Evolutionary conservation across 2,329 filamentous ascomycete genomes (phyloP).

Genomic region (Xylaria sp.): DNA sequence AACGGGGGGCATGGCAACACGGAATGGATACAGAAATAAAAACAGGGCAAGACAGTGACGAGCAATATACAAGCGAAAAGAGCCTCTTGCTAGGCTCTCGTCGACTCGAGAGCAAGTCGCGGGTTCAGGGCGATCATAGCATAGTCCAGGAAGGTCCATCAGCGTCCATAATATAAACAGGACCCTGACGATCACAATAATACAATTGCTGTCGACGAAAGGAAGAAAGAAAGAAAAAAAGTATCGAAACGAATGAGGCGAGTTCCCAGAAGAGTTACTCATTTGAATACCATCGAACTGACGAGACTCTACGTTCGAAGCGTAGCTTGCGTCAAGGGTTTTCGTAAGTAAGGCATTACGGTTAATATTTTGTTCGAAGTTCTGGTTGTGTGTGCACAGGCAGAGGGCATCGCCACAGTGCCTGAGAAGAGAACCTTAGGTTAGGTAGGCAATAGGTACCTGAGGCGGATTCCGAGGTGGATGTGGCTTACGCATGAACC

Average conservation of each 20-base stretch:
- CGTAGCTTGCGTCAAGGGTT: neutral
- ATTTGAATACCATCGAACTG: neutral
- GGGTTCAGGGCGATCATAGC: neutral
- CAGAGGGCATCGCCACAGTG: neutral
- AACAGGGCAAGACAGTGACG: slow-evolving; percentile 1
- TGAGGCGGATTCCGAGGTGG: neutral
- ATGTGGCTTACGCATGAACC: slow-evolving; percentile 28
- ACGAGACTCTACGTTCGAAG: neutral
- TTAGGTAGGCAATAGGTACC: no score
- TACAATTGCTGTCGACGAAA: slow-evolving; percentile 7
- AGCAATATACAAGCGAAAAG: slow-evolving; percentile 2
- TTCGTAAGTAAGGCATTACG: neutral
- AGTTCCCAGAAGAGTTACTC: neutral
- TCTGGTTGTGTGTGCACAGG: neutral
- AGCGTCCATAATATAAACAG: slow-evolving; percentile 12
- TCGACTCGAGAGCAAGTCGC: slow-evolving; percentile 1
- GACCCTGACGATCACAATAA: slow-evolving; percentile 23
- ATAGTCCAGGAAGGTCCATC: slow-evolving; percentile 4
- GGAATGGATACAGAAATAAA: neutral
- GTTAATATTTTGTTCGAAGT: neutral
- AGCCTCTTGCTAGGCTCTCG: neutral
- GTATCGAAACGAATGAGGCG: neutral
- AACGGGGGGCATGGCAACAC: neutral
- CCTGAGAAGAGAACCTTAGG: neutral
- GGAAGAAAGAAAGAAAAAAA: neutral